phyloP scores from a whole-genome alignment of 1,284 basidiomycete species.

The Apiotrichum sp. region DNA sequence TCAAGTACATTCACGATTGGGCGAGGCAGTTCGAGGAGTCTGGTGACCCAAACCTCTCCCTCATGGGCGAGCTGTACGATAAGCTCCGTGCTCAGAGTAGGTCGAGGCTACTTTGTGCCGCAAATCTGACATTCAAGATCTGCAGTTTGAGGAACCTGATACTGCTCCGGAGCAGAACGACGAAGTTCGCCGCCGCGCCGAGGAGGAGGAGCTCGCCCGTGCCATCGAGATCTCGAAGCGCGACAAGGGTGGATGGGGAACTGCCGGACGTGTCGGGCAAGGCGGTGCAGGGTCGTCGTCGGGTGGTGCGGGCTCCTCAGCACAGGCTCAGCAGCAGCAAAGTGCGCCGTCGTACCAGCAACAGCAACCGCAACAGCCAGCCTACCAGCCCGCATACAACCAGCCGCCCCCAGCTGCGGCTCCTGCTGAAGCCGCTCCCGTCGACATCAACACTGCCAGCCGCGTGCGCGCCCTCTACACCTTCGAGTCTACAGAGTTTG shows the following conservation, averaged over 20 bases:
- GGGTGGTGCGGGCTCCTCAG: conserved; percentile 44
- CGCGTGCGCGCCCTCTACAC: conserved; percentile 85
- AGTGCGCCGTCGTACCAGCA: background rate
- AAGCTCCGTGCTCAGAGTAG: conserved; percentile 73
- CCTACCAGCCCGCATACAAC: conserved; percentile 20
- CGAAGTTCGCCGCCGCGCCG: conserved; percentile 63
- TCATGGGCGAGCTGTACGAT: conserved; percentile 88
- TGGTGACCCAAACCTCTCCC: conserved; percentile 66
- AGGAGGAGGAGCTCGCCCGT: conserved; percentile 87
- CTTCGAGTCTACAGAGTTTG: conserved; percentile 81
- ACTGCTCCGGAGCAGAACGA: conserved; percentile 49
- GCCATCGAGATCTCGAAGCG: conserved; percentile 82
- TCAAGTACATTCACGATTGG: conserved; percentile 77
- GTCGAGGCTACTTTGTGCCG: conserved; percentile 18
- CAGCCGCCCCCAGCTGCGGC: conserved; percentile 15
- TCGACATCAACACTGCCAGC: conserved; percentile 55
- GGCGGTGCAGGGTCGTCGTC: conserved; percentile 12
- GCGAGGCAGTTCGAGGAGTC: conserved; percentile 67
- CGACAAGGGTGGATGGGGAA: conserved; percentile 64
- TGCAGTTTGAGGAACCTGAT: conserved; percentile 59
- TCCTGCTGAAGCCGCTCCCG: conserved; percentile 35
- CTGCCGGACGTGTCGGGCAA: conserved; percentile 36
- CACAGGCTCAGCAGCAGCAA: conserved; percentile 13
- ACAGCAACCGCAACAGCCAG: conserved; percentile 8
- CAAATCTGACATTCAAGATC: conserved; percentile 21